Conservation (phyloP, 352 stramenopile species). For the Phytophthora idaei region DNA sequence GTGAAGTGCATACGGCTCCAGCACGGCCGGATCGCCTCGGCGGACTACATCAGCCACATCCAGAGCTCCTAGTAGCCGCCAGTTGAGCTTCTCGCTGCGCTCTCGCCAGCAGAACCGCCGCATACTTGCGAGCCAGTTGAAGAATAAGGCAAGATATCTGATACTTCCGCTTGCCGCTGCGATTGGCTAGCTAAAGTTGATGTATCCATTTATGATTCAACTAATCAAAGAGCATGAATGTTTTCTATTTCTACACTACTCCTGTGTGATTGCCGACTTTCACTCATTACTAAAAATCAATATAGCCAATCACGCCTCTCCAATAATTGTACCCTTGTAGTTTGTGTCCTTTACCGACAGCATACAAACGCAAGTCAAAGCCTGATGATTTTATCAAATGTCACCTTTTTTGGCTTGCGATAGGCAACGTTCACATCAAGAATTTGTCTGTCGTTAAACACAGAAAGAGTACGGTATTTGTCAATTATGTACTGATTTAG, state of each 20-base stretch:
- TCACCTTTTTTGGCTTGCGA: no score
- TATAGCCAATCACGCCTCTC: no score
- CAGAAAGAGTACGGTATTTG: no score
- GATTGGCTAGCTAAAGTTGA: conserved; percentile 12
- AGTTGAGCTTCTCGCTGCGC: conserved; percentile 76
- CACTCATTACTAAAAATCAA: no score
- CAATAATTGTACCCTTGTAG: no score
- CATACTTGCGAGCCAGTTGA: conserved; percentile 18
- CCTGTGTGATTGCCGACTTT: no score
- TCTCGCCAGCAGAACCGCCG: conserved; percentile 78
- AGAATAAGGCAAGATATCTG: conserved; percentile 18
- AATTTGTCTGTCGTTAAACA: no score
- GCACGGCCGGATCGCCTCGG: conserved; percentile 54
- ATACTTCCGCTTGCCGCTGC: background rate
- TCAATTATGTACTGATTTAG: conserved; percentile 2
- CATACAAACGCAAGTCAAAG: no score
- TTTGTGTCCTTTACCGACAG: no score
- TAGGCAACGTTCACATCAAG: no score
- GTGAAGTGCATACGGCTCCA: conserved; percentile 77
- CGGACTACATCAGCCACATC: conserved; percentile 58
- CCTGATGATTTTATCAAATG: no score
- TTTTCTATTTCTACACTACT: no score
- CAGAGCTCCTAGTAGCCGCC: conserved; percentile 59
- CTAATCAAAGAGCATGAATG: background rate
- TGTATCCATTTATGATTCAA: conserved; percentile 9